Evolutionary conservation across 306 rosid genomes (phyloP).

Genomic region (Erythrophleum fordii): DNA sequence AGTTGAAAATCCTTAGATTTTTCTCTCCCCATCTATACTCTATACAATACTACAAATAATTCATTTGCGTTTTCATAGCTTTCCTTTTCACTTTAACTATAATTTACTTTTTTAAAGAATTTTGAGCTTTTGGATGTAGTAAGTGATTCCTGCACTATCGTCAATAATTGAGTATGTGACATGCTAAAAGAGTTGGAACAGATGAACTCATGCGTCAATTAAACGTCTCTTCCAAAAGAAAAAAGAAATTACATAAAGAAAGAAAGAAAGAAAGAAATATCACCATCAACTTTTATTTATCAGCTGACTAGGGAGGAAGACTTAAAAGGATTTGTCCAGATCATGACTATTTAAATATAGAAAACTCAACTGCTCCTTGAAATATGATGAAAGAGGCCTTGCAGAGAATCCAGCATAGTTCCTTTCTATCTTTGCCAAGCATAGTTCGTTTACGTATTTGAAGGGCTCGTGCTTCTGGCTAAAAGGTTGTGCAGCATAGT

Average conservation of each 20-base stretch:
- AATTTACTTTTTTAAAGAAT: neutral
- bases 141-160: neutral
- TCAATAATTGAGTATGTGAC: conserved; percentile 15
- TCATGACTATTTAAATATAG: conserved; percentile 43
- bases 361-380: conserved; percentile 39
- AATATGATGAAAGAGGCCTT: conserved; percentile 32
- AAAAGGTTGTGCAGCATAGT: conserved; percentile 48
- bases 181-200: neutral
- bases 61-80: neutral
- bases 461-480: conserved; percentile 51
- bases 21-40: neutral
- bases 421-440: conserved; percentile 40
- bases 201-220: neutral
- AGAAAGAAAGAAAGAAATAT: neutral
- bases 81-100: neutral
- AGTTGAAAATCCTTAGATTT: neutral
- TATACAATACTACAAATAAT: neutral
- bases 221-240: conserved; percentile 3
- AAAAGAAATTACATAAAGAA: neutral
- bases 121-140: neutral
- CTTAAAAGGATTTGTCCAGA: conserved; percentile 32
- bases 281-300: neutral
- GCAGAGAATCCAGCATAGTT: conserved; percentile 47
- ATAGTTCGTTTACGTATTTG: conserved; percentile 41
- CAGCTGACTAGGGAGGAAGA: neutral